phyloP scores from a whole-genome alignment of 2,329 filamentous ascomycete species.

The Venturia asperata region DNA sequence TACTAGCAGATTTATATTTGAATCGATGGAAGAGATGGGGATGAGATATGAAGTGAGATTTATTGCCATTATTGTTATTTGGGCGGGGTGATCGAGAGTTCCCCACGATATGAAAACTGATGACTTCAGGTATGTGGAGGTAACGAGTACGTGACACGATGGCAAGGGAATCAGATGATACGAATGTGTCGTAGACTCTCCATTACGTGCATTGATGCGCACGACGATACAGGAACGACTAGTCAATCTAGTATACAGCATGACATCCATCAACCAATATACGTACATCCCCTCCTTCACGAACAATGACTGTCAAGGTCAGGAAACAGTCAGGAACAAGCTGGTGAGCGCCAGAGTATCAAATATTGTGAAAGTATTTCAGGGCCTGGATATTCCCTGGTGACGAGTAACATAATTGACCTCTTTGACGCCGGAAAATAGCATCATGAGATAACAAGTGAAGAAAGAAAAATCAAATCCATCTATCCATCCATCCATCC shows the following conservation, averaged over 20 bases:
- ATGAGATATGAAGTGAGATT: no score
- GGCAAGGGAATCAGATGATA: no score
- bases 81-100: no score
- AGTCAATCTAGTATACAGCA: background rate
- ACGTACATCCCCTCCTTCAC: background rate
- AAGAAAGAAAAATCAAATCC: background rate
- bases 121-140: no score
- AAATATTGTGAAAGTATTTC: background rate
- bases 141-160: no score
- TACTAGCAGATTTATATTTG: no score
- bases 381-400: background rate
- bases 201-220: background rate
- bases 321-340: background rate
- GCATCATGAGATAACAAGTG: background rate
- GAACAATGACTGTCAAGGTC: background rate
- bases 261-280: background rate
- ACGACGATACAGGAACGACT: background rate
- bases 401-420: background rate
- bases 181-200: background rate
- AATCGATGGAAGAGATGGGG: no score
- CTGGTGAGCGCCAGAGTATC: background rate
- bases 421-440: background rate
- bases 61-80: no score
- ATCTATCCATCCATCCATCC: background rate
- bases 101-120: no score